phyloP scores from a whole-genome alignment of 305 asterid genomes.

The Andrographis paniculata region DNA sequence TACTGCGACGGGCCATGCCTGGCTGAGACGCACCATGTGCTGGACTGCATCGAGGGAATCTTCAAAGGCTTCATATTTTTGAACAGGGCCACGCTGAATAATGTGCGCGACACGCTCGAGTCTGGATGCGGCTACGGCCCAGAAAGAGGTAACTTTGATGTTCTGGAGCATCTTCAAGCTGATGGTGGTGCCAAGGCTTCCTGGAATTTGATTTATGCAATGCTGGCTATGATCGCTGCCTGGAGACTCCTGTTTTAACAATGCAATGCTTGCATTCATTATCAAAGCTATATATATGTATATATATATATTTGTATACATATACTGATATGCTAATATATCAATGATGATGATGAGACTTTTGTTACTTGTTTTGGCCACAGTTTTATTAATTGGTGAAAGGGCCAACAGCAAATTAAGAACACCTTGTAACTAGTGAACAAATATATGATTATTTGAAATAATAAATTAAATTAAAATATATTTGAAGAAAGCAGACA shows the following conservation, averaged over 20 bases:
- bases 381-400: too few relatives aligned
- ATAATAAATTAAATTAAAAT: too few relatives aligned
- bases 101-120: constrained; percentile 45
- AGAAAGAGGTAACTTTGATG: constrained; percentile 61
- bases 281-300: too few relatives aligned
- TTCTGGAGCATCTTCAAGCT: constrained; percentile 41
- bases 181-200: constrained; percentile 24
- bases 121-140: constrained; percentile 74
- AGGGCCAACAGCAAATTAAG: too few relatives aligned
- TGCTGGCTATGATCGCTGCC: constrained; percentile 21
- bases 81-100: constrained; percentile 45
- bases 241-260: constrained; percentile 21
- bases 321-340: not conserved
- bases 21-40: constrained; percentile 55
- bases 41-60: constrained; percentile 43
- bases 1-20: constrained; percentile 70
- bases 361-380: too few relatives aligned
- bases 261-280: not conserved
- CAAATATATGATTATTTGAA: too few relatives aligned
- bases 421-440: too few relatives aligned
- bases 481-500: too few relatives aligned
- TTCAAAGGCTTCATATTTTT: constrained; percentile 39
- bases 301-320: too few relatives aligned
- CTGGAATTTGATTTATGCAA: constrained; percentile 20
- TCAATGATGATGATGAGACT: not conserved